These are phyloP conservation scores for Fusarium sp. DNA, from an alignment of 2,329 filamentous ascomycete species.

Conservation along the genomic window DNA sequence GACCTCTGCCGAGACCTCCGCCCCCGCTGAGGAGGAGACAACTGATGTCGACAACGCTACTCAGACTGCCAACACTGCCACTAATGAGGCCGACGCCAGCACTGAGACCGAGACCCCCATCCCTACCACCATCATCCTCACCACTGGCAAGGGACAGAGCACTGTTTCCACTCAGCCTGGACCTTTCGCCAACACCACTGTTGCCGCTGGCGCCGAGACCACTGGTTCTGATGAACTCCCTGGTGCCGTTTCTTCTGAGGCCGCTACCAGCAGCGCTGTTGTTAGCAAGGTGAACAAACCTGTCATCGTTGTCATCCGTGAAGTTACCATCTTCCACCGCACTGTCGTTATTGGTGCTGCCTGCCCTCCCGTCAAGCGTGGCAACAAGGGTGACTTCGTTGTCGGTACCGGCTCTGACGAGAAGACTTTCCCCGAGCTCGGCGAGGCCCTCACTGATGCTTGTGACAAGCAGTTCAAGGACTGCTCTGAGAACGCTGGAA, in stretches of 20 bases:
- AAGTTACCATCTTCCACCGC: conserved; percentile 37
- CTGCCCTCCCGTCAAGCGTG: conserved; percentile 38
- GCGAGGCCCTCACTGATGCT: conserved; percentile 33
- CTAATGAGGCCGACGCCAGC: conserved; percentile 16
- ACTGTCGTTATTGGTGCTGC: conserved; percentile 37
- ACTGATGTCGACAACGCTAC: conserved; percentile 15
- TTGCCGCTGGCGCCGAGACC: conserved; percentile 7
- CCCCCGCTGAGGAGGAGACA: conserved; percentile 19
- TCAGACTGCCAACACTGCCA: conserved; percentile 20
- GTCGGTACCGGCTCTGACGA: conserved; percentile 34
- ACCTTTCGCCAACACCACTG: conserved; percentile 32
- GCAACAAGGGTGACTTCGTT: conserved; percentile 29
- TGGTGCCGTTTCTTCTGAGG: conserved; percentile 6
- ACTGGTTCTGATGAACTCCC: conserved; percentile 14
- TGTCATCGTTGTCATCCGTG: conserved; percentile 33
- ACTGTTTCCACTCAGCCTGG: conserved; percentile 18
- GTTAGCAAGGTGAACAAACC: conserved; percentile 30
- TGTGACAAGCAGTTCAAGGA: conserved; percentile 40
- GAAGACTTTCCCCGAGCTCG: conserved; percentile 31
- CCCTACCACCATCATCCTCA: conserved; percentile 27
- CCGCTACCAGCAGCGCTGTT: conserved; percentile 24
- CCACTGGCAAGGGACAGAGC: conserved; percentile 24
- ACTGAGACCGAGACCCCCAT: conserved; percentile 13
- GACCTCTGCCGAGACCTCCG: conserved; percentile 12
- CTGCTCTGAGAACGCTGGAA: conserved; percentile 35